phyloP scores from a whole-genome alignment of 1,284 basidiomycete genomes.

The Phenoliferia sp. region DNA sequence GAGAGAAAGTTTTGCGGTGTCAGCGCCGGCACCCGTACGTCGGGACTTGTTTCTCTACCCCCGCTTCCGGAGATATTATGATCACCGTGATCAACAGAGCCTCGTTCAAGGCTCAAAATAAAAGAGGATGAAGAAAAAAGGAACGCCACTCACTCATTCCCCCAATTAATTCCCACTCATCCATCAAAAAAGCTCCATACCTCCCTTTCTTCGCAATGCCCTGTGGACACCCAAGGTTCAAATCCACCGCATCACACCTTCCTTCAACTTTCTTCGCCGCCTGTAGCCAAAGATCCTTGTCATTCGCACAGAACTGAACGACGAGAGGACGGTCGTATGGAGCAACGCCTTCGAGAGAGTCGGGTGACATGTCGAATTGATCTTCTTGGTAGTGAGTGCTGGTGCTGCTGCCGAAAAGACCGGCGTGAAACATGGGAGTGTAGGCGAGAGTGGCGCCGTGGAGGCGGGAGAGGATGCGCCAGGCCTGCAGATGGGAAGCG shows the following conservation, averaged over 20 bases:
- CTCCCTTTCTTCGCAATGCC: conserved; percentile 83
- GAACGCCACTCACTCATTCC: conserved; percentile 59
- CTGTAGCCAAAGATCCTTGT: conserved; percentile 68
- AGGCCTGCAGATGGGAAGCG: conserved; percentile 56
- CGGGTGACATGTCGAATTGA: conserved; percentile 60
- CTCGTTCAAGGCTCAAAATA: background rate
- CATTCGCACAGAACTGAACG: conserved; percentile 88
- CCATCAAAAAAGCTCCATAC: conserved; percentile 88
- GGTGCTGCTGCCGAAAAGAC: conserved; percentile 59
- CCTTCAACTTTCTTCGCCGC: conserved; percentile 65
- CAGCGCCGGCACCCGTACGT: background rate
- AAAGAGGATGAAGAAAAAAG: background rate
- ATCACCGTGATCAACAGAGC: no score
- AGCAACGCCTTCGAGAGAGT: conserved; percentile 62
- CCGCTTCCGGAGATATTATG: no score
- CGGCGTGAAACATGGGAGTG: conserved; percentile 97
- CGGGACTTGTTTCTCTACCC: background rate
- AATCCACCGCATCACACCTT: conserved; percentile 80
- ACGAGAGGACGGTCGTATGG: conserved; percentile 72
- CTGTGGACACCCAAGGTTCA: conserved; percentile 95
- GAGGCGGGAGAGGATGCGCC: conserved; percentile 79
- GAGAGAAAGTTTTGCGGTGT: background rate
- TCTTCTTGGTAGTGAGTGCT: conserved; percentile 56
- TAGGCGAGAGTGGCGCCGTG: conserved; percentile 81
- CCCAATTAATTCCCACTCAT: conserved; percentile 86